Evolutionary conservation across 176 grass and related monocot species (phyloP).

Genomic region (Aechmea fasciata): DNA sequence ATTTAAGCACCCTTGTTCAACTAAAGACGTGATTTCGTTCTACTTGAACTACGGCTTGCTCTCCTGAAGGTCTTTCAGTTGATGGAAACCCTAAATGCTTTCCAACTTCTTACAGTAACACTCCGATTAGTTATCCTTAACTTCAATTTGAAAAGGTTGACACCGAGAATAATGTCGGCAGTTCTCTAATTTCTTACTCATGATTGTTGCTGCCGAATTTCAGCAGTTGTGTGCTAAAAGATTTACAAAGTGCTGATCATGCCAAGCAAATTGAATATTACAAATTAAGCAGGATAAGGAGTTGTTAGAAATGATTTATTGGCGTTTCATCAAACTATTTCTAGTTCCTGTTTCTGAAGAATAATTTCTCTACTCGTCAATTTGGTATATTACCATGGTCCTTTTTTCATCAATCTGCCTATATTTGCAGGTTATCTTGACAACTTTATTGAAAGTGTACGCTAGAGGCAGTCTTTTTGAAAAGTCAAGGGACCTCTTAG

Average conservation of each 20-base stretch:
- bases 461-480: constrained; percentile 86
- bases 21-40: no score
- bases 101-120: no score
- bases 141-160: no score
- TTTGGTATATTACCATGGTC: constrained; percentile 5
- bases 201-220: constrained; percentile 2
- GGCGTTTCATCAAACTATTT: background rate
- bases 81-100: no score
- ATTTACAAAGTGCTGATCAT: background rate
- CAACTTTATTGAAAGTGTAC: constrained; percentile 95
- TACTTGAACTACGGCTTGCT: no score
- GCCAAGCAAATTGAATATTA: background rate
- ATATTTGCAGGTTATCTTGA: constrained; percentile 68
- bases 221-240: background rate
- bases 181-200: background rate
- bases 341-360: background rate
- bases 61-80: no score
- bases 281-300: background rate
- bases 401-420: constrained; percentile 8
- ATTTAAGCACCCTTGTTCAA: no score
- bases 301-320: background rate
- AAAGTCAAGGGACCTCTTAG: constrained; percentile 66
- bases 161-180: background rate
- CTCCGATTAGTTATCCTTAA: no score
- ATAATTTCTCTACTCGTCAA: constrained; percentile 2